A percentile compares a stretch with the other conserved stretches of the same genome.
Evolutionary conservation across 1,284 basidiomycete species (phyloP).

Genomic region (Apiotrichum mycotoxinovorans): DNA sequence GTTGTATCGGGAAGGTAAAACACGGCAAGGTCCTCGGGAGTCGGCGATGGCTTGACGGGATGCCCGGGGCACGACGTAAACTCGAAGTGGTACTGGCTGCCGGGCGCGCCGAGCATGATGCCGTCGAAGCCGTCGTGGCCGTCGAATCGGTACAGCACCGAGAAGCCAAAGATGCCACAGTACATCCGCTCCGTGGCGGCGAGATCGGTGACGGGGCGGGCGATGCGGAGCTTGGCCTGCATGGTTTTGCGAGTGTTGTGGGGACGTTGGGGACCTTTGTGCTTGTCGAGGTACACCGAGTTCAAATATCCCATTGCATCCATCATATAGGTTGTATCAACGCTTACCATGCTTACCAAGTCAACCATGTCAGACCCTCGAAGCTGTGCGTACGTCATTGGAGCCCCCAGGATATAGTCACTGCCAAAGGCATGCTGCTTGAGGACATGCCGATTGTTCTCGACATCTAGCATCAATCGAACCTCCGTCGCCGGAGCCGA

Average conservation of each 20-base stretch:
- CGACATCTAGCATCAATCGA: too few relatives aligned
- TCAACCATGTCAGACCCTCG: too few relatives aligned
- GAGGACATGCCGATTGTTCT: too few relatives aligned
- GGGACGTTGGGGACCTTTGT: too few relatives aligned
- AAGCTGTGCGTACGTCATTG: too few relatives aligned
- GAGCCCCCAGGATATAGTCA: too few relatives aligned
- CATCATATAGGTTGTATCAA: too few relatives aligned
- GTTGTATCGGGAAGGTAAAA: slow-evolving; percentile 8
- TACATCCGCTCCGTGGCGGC: background rate
- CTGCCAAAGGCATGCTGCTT: too few relatives aligned
- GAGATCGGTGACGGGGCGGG: slow-evolving; percentile 10
- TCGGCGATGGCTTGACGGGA: background rate
- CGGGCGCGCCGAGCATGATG: slow-evolving; percentile 10
- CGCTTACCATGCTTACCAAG: too few relatives aligned
- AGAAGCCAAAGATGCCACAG: slow-evolving; percentile 2
- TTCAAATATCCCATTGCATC: too few relatives aligned
- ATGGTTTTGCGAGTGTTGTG: background rate
- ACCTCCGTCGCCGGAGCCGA: too few relatives aligned
- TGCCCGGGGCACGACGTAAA: slow-evolving; percentile 3
- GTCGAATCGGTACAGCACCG: background rate
- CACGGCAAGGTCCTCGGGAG: slow-evolving; percentile 13
- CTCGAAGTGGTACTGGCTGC: slow-evolving; percentile 11
- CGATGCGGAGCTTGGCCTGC: slow-evolving; percentile 11
- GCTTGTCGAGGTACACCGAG: too few relatives aligned
- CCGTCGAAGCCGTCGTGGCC: slow-evolving; percentile 11